phyloP scores from a whole-genome alignment of 176 grass and related monocot species.

The Otatea glauca region DNA sequence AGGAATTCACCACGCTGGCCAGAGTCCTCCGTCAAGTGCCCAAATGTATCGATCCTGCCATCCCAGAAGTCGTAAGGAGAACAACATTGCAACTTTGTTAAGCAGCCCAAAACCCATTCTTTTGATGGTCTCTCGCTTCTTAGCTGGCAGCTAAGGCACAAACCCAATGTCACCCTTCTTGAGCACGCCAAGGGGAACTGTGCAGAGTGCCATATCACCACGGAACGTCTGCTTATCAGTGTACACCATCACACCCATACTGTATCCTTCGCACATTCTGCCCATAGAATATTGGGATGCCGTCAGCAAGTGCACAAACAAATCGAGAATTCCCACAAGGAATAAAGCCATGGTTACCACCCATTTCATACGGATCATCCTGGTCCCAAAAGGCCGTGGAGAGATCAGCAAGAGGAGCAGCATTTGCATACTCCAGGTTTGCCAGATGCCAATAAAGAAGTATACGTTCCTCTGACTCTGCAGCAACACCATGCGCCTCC shows the following conservation, averaged over 20 bases:
- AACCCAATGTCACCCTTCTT: constrained; percentile 86
- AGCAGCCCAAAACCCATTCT: constrained; percentile 91
- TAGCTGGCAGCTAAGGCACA: constrained; percentile 66
- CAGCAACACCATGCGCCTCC: constrained; percentile 67
- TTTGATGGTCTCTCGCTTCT: constrained; percentile 77
- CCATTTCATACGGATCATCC: constrained; percentile 99
- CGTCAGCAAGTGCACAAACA: constrained; percentile 65
- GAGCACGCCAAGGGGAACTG: constrained; percentile 82
- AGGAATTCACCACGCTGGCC: constrained; percentile 81
- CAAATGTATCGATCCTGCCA: constrained; percentile 88
- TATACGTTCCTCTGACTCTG: constrained; percentile 74
- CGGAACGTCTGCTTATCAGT: constrained; percentile 76
- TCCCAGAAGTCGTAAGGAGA: constrained; percentile 88
- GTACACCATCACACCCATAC: constrained; percentile 79
- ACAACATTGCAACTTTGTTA: constrained; percentile 91
- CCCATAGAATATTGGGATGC: constrained; percentile 76
- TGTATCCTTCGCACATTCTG: constrained; percentile 77
- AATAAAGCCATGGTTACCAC: constrained; percentile 96
- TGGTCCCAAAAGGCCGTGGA: constrained; percentile 99
- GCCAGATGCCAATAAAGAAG: constrained; percentile 97
- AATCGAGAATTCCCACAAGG: constrained; percentile 90
- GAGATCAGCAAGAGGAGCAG: constrained; percentile 77
- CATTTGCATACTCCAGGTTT: constrained; percentile 97
- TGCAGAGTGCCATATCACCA: constrained; percentile 93
- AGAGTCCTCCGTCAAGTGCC: constrained; percentile 83